Base-by-base conservation (phyloP, 2,329 filamentous ascomycete genomes). In the Penicillium rolfsii region DNA sequence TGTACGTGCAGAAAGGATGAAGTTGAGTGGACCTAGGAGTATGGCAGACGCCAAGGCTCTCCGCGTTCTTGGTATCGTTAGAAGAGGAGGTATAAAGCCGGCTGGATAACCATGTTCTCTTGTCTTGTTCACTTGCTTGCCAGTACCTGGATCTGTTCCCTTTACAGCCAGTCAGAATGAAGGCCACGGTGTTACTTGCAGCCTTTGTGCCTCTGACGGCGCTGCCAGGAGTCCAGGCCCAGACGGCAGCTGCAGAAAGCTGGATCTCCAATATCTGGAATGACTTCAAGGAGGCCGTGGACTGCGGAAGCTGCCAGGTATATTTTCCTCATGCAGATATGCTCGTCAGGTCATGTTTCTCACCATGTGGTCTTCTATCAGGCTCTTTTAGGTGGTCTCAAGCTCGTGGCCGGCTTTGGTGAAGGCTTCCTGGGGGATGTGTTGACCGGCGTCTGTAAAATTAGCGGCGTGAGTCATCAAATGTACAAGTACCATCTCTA, bases 331-430 rank as follows among this genome's bases (percentile, higher is more conserved):
- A 5, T 7, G 14, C 12, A 6, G n/a, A 40, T n/a, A n/a, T 2
- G n/a, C 36, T 40, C 4, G 12, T 38, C 36, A 7, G 8, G 16
- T 40, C 40, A 22, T 24, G 1, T 43, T 19, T 4, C 8, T 43
- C 22, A 43, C 19, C 40, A 11, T 5, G 2, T 43, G 40, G 40
- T 43, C 40, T 1, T 14, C 8, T 22, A 35, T 45, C 5, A 43
- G 40, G 64, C 70, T 28, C 66, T 81, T 12, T 68, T 82, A 3
- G 66, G 73, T 19, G 67, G 77, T 7, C 76, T 84, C 24, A 82
- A 84, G 63, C 75, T 76, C 1, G 67, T 82, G 26, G 78, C 81
- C 8, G 67, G 67, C 22, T 64, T 82, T 2, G 81, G 82, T 3
- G 79, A 84, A 40, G 60, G 69, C 12, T 68, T 74, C 8, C 79